Conservation (phyloP, 176 grass and related monocot species). For the Raddia distichophylla region DNA sequence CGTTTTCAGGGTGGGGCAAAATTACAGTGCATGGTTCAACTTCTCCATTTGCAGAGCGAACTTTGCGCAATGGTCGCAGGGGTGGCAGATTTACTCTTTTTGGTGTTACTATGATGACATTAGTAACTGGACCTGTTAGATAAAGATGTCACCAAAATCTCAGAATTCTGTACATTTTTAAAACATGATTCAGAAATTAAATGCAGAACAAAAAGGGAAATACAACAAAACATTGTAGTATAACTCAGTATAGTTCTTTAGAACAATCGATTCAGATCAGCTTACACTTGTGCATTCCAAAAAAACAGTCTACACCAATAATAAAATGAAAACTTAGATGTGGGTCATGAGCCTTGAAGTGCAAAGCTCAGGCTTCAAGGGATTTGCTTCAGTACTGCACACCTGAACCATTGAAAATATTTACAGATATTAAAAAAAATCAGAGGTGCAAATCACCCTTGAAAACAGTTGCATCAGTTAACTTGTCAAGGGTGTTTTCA, state of each 20-base stretch:
- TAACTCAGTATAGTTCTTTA: not conserved
- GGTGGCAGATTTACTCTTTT: constrained; percentile 46
- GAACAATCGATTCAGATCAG: not conserved
- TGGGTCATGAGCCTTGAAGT: not conserved
- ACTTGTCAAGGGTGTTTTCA: not conserved
- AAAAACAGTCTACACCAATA: not conserved
- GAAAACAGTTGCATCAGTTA: not conserved
- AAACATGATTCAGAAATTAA: constrained; percentile 12
- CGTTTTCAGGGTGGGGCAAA: constrained; percentile 41
- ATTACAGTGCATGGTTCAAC: constrained; percentile 40
- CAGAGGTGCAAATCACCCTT: no score
- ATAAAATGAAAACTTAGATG: not conserved
- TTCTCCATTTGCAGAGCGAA: constrained; percentile 48
- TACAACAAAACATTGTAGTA: not conserved
- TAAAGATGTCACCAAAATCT: constrained; percentile 1
- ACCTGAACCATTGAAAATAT: no score
- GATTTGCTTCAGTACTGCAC: not conserved
- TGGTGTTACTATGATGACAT: constrained; percentile 59
- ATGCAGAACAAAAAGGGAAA: not conserved
- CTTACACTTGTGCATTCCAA: not conserved
- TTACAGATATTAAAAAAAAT: no score
- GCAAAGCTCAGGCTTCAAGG: not conserved
- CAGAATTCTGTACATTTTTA: not conserved
- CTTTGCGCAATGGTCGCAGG: constrained; percentile 58
- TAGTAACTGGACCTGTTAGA: constrained; percentile 61